A percentile compares a stretch with the other conserved stretches of the same genome.
These are phyloP conservation scores for Metarhizium rileyi DNA, from an alignment of 2,329 filamentous ascomycete genomes.

Conservation along the genomic window DNA sequence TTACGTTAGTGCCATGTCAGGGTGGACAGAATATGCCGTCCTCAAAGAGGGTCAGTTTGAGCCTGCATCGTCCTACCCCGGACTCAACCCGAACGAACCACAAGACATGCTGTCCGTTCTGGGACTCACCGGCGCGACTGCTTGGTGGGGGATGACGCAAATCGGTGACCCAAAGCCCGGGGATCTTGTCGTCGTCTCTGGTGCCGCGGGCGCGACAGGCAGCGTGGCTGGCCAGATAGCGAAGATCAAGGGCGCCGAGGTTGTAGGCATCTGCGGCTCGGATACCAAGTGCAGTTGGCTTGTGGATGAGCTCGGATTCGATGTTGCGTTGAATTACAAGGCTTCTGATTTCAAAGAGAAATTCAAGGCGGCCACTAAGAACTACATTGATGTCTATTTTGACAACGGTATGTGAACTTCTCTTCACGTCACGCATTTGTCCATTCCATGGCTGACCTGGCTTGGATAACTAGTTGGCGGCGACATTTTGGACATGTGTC, in stretches of 20 bases:
- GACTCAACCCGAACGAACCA: constrained; percentile 22
- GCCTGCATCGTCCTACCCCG: constrained; percentile 29
- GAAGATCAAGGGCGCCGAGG: constrained; percentile 55
- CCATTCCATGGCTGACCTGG: not conserved
- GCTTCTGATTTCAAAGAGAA: constrained; percentile 47
- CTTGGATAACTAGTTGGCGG: constrained; percentile 43
- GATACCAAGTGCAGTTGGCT: constrained; percentile 61
- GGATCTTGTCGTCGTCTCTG: constrained; percentile 68
- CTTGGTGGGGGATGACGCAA: constrained; percentile 64
- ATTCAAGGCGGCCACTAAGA: constrained; percentile 47
- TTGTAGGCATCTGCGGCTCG: constrained; percentile 57
- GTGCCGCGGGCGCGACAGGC: constrained; percentile 70
- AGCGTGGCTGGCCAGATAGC: constrained; percentile 70
- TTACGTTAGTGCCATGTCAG: constrained; percentile 43
- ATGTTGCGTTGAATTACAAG: constrained; percentile 63
- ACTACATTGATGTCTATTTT: constrained; percentile 60
- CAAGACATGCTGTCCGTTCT: constrained; percentile 54
- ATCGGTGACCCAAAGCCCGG: constrained; percentile 58
- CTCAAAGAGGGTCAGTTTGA: constrained; percentile 41
- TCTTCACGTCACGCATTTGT: not conserved
- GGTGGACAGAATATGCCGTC: constrained; percentile 60
- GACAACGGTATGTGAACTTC: constrained; percentile 44
- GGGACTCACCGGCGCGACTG: constrained; percentile 62
- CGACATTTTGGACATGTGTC: constrained; percentile 57
- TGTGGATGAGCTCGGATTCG: constrained; percentile 53